Evolutionary conservation across 1,139 yeast genomes (phyloP).

Genomic region (Taphrina wiesneri): DNA sequence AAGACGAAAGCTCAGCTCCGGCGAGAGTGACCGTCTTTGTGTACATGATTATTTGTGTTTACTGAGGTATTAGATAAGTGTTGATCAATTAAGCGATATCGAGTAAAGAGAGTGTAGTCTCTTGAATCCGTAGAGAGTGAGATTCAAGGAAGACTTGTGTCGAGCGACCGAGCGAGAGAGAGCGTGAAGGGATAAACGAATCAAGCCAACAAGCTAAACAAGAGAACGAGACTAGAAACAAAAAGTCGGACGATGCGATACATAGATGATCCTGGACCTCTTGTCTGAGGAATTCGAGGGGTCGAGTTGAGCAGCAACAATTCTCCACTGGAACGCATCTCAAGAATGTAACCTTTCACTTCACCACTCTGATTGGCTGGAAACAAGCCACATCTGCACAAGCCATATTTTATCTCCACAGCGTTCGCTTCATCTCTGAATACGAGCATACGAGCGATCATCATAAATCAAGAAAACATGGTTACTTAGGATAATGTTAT

Average conservation of each 20-base stretch:
- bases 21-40: slow-evolving; percentile 30
- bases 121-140: slow-evolving; percentile 33
- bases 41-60: background rate
- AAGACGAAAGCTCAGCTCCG: slow-evolving; percentile 27
- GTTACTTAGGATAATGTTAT: no score
- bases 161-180: background rate
- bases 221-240: background rate
- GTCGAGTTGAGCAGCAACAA: background rate
- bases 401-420: background rate
- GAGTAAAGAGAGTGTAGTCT: slow-evolving; percentile 5
- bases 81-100: background rate
- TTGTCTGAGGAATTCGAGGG: slow-evolving; percentile 9
- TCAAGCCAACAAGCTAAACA: background rate
- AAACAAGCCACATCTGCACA: background rate
- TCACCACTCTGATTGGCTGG: background rate
- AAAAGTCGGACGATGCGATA: background rate
- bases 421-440: no score
- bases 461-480: no score
- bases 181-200: background rate
- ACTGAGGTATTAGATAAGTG: background rate
- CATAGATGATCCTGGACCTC: background rate
- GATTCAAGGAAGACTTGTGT: background rate
- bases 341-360: slow-evolving; percentile 4
- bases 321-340: slow-evolving; percentile 2
- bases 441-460: no score